A percentile compares a stretch with the other conserved stretches of the same genome.
Conservation (phyloP, 805 yeast species). For the Wickerhamiella siamensis region DNA sequence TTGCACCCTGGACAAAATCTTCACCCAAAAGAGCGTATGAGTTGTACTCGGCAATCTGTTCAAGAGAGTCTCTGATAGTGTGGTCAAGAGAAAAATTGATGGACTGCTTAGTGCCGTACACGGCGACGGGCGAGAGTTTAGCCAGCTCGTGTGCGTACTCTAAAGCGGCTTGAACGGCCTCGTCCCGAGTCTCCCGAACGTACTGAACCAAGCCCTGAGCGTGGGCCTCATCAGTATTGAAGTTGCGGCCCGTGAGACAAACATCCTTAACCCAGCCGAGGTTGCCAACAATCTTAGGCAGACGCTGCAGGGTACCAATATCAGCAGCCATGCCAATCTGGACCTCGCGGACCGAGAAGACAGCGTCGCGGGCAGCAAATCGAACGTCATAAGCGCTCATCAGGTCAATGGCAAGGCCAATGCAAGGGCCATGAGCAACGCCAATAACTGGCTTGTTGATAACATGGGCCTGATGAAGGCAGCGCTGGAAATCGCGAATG, state of each 20-base stretch:
- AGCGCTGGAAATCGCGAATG: slow-evolving; percentile 44
- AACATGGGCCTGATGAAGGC: slow-evolving; percentile 26
- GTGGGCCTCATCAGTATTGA: slow-evolving; percentile 40
- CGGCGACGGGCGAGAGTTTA: slow-evolving; percentile 40
- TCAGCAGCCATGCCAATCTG: slow-evolving; percentile 66
- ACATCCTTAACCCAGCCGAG: slow-evolving; percentile 43
- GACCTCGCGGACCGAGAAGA: slow-evolving; percentile 51
- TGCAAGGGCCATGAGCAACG: slow-evolving; percentile 47
- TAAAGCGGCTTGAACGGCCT: slow-evolving; percentile 37
- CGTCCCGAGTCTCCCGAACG: slow-evolving; percentile 32
- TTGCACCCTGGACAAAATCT: slow-evolving; percentile 22
- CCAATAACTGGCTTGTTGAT: slow-evolving; percentile 42
- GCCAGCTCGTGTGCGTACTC: slow-evolving; percentile 37
- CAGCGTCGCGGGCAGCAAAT: slow-evolving; percentile 37
- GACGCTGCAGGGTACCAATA: slow-evolving; percentile 60
- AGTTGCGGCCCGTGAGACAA: slow-evolving; percentile 47
- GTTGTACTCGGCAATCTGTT: slow-evolving; percentile 41
- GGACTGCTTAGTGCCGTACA: slow-evolving; percentile 46
- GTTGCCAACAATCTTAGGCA: slow-evolving; percentile 41
- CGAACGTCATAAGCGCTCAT: slow-evolving; percentile 45
- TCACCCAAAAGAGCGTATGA: slow-evolving; percentile 24
- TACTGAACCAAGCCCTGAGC: slow-evolving; percentile 38
- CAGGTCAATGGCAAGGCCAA: slow-evolving; percentile 59
- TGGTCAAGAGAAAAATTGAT: slow-evolving; percentile 33
- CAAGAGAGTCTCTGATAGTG: slow-evolving; percentile 34